A percentile compares a stretch with the other conserved stretches of the same genome.
Conservation (phyloP, 73 alveolate genomes). For the Paramecium sexaurelia region DNA sequence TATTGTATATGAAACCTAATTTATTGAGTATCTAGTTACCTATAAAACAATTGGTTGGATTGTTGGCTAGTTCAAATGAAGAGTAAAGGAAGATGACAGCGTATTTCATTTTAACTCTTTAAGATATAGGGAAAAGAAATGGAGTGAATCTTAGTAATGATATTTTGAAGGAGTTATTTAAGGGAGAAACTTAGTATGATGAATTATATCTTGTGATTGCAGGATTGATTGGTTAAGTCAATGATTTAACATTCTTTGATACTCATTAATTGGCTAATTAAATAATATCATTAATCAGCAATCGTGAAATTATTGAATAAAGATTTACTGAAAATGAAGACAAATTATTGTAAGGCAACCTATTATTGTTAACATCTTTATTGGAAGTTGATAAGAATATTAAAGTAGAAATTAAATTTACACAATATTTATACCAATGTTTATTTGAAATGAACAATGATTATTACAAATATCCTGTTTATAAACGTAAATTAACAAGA, state of each 20-base stretch:
- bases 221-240: neutral
- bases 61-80: neutral
- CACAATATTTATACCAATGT: neutral
- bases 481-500: conserved; percentile 21
- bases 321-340: conserved; percentile 54
- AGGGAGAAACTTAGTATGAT: conserved; percentile 28
- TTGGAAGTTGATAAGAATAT: neutral
- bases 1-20: neutral
- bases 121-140: neutral
- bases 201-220: conserved; percentile 22
- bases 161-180: neutral
- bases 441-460: conserved; percentile 7
- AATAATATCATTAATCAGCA: neutral
- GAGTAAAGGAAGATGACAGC: conserved; percentile 17
- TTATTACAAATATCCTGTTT: conserved; percentile 16
- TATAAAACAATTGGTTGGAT: neutral
- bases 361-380: neutral
- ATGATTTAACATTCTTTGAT: neutral
- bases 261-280: neutral
- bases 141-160: neutral
- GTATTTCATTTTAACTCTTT: neutral
- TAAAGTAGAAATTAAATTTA: neutral
- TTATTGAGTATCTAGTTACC: neutral
- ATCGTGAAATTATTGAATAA: neutral
- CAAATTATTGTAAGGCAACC: neutral